phyloP scores from a whole-genome alignment of 345 rosid species.

The Pugionium cornutum region DNA sequence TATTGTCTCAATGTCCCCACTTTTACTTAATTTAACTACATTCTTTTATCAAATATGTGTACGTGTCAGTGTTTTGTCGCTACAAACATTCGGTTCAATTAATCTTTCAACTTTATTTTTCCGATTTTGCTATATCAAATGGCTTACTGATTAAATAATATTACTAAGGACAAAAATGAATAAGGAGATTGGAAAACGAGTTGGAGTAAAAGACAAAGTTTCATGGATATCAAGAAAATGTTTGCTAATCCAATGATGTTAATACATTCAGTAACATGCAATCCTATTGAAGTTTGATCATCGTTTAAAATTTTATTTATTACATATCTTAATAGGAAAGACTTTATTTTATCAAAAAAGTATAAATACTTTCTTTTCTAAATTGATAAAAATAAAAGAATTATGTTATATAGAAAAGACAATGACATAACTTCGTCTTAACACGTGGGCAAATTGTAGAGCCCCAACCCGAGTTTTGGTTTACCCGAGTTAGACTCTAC shows the following conservation, averaged over 20 bases:
- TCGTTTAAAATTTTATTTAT: background rate
- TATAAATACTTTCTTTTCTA: no score
- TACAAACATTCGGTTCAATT: conserved; percentile 28
- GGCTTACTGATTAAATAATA: background rate
- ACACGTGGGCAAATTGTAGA: background rate
- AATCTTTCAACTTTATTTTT: conserved; percentile 10
- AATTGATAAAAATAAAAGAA: no score
- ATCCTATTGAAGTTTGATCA: conserved; percentile 17
- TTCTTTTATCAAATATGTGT: background rate
- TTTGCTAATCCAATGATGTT: conserved; percentile 29
- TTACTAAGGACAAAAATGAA: background rate
- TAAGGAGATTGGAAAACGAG: conserved; percentile 23
- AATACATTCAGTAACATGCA: conserved; percentile 32
- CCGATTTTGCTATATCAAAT: conserved; percentile 11
- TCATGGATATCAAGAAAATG: conserved; percentile 38
- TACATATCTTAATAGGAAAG: background rate
- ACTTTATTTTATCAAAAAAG: background rate
- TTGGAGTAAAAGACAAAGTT: conserved; percentile 34
- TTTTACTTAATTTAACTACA: conserved; percentile 4
- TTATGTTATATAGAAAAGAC: no score
- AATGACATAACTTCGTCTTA: background rate
- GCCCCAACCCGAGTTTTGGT: no score
- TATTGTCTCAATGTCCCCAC: conserved; percentile 17
- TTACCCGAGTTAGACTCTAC: no score
- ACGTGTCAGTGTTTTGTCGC: conserved; percentile 32